Percentiles rank a stretch among this genome's conserved stretches.
These are phyloP conservation scores for Annulohypoxylon nitens DNA, from an alignment of 495 filamentous ascomycete genomes.

Conservation along the genomic window DNA sequence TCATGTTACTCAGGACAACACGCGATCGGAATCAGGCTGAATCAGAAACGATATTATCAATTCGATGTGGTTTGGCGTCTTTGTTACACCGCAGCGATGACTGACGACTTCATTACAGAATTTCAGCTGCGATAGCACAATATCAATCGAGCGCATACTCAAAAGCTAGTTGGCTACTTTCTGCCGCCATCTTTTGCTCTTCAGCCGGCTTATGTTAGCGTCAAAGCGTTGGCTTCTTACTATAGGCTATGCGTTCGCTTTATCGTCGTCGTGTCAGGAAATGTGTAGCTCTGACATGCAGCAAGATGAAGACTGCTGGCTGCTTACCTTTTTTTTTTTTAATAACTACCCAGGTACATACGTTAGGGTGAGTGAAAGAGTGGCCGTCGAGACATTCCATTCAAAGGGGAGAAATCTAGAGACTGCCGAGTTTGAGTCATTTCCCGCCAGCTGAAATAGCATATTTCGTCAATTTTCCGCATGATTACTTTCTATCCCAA, in stretches of 20 bases:
- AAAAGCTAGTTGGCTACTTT: constrained; percentile 15
- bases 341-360: background rate
- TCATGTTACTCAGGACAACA: constrained; percentile 35
- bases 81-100: constrained; percentile 42
- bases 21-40: constrained; percentile 39
- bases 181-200: background rate
- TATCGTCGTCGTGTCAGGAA: constrained; percentile 7
- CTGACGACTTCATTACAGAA: constrained; percentile 33
- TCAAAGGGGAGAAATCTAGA: background rate
- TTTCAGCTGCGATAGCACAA: constrained; percentile 18
- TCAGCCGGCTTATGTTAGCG: constrained; percentile 22
- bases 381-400: background rate
- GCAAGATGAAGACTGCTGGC: constrained; percentile 17
- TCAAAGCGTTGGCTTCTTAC: constrained; percentile 25
- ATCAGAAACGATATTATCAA: constrained; percentile 25
- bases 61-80: constrained; percentile 25
- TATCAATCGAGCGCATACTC: background rate
- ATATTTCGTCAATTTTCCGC: constrained; percentile 23
- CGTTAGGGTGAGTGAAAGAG: background rate
- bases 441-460: constrained; percentile 19
- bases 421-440: constrained; percentile 40
- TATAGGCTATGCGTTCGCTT: constrained; percentile 14
- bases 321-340: constrained; percentile 10
- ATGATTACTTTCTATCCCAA: constrained; percentile 35
- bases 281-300: constrained; percentile 44